Base-by-base conservation (phyloP, 768 basidiomycete species). In the Boletus fagicola region DNA sequence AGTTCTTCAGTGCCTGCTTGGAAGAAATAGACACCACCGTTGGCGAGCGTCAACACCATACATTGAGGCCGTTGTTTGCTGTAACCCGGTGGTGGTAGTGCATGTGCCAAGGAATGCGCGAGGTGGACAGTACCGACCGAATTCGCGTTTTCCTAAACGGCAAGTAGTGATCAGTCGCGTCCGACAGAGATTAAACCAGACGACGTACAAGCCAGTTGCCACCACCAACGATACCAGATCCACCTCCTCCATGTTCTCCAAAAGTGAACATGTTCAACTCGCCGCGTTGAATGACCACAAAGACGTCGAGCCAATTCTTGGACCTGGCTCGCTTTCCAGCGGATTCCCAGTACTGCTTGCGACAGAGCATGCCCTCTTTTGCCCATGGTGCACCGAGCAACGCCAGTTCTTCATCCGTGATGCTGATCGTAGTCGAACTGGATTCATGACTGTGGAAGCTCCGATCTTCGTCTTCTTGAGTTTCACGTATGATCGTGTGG, bases 1-100 rank as follows among this genome's bases (percentile, higher is more conserved):
- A 99, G 83, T 63, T 98, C 96, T 66, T 97, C 96, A 4, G 97
- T 99, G 2, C 97, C 97, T 1, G 96, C 94, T 73, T 99, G 97
- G 80, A 97, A 97, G 77, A 98, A 97, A 73, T 88, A 96, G n/a
- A 94, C 90, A 3, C 87, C 92, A 11, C 94, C 94, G 62, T 85
- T 86, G 7, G 95, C 79, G 53, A 95, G 78, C 1, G 94, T 94
- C 48, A 99, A 76, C 12, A 94, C 93, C 87, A 99, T 96, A 71
- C 94, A 97, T 68, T 96, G 82, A 5, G 96, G 94, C 20, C 96
- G 86, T 67, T 92, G 86, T 26, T 88, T 78, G 67, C 88, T 92
- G 75, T 97, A 97, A 31, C 96, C 95, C 0, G 94, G 94, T 1
- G 91, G 86, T 2, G 96, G 95, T 47, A 98, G 75, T 3, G 88